Percentiles rank a stretch among this genome's conserved stretches.
Evolutionary conservation across 768 basidiomycete species (phyloP).

Genomic region (Baorangia bicolor): DNA sequence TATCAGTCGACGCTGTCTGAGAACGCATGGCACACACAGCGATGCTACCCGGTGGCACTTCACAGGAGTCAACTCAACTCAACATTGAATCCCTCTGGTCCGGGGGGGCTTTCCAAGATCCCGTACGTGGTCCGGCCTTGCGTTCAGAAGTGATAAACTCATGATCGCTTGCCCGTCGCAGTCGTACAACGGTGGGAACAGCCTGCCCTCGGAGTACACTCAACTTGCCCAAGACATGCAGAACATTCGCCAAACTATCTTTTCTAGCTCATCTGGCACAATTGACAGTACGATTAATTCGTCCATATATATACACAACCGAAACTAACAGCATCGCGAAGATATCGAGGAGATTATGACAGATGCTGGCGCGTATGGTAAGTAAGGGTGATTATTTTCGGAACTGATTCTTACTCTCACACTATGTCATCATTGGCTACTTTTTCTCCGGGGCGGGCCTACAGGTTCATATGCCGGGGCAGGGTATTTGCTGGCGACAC

Average conservation of each 20-base stretch:
- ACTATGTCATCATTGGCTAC: background rate
- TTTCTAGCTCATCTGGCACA: slow-evolving; percentile 55
- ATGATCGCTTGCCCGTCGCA: background rate
- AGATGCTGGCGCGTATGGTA: slow-evolving; percentile 62
- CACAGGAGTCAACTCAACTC: slow-evolving; percentile 59
- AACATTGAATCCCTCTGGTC: slow-evolving; percentile 80
- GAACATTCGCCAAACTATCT: slow-evolving; percentile 54
- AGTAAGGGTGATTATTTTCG: slow-evolving; percentile 1
- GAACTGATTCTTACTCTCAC: background rate
- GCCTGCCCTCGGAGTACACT: slow-evolving; percentile 42
- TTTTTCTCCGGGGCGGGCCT: slow-evolving; percentile 1
- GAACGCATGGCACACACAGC: slow-evolving; percentile 37
- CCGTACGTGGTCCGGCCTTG: slow-evolving; percentile 37
- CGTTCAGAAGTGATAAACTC: background rate
- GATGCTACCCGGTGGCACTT: slow-evolving; percentile 62
- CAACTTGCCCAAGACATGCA: slow-evolving; percentile 51
- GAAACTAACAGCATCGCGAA: slow-evolving; percentile 24
- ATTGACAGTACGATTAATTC: slow-evolving; percentile 44
- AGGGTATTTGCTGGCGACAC: slow-evolving; percentile 54
- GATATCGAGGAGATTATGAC: slow-evolving; percentile 55
- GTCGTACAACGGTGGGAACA: slow-evolving; percentile 75
- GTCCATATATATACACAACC: background rate
- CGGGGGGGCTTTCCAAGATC: slow-evolving; percentile 68
- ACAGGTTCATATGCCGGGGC: slow-evolving; percentile 69
- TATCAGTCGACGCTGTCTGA: background rate